Conservation (phyloP, 345 rosid species). For the Linum lewisii region DNA sequence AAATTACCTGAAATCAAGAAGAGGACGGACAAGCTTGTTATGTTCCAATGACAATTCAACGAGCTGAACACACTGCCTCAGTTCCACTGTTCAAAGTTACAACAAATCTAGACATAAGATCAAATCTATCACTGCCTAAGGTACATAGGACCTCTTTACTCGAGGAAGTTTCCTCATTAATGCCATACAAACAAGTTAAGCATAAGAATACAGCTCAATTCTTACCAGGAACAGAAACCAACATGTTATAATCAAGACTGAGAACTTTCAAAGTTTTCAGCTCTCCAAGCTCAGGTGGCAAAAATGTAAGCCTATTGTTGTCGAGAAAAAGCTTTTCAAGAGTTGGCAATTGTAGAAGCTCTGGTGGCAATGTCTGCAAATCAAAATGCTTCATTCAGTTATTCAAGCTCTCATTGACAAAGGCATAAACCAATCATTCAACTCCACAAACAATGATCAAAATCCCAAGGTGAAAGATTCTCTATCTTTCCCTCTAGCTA, state of each 20-base stretch:
- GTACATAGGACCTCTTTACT: background rate
- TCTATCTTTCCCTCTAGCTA: too few species aligned
- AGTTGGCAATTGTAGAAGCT: slow-evolving; percentile 59
- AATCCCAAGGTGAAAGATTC: background rate
- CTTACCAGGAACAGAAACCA: slow-evolving; percentile 93
- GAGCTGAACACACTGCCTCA: slow-evolving; percentile 74
- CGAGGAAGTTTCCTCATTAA: too few species aligned
- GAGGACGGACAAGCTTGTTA: slow-evolving; percentile 92
- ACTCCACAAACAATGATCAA: background rate
- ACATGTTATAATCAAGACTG: slow-evolving; percentile 62
- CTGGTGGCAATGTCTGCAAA: slow-evolving; percentile 75
- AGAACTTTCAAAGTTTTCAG: slow-evolving; percentile 65
- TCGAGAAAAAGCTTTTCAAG: slow-evolving; percentile 89
- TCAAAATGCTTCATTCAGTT: background rate
- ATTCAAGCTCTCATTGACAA: background rate
- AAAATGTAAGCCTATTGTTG: slow-evolving; percentile 57
- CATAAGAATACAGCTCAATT: background rate
- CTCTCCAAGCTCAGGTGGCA: slow-evolving; percentile 91
- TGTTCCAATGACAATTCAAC: slow-evolving; percentile 88
- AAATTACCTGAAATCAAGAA: slow-evolving; percentile 95
- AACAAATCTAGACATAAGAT: slow-evolving; percentile 17
- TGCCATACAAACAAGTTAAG: slow-evolving; percentile 3
- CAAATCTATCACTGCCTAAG: background rate
- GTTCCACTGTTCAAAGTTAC: slow-evolving; percentile 56
- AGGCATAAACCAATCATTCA: background rate